Conservation (phyloP, 2,329 filamentous ascomycete genomes). For the Fusarium begoniae region DNA sequence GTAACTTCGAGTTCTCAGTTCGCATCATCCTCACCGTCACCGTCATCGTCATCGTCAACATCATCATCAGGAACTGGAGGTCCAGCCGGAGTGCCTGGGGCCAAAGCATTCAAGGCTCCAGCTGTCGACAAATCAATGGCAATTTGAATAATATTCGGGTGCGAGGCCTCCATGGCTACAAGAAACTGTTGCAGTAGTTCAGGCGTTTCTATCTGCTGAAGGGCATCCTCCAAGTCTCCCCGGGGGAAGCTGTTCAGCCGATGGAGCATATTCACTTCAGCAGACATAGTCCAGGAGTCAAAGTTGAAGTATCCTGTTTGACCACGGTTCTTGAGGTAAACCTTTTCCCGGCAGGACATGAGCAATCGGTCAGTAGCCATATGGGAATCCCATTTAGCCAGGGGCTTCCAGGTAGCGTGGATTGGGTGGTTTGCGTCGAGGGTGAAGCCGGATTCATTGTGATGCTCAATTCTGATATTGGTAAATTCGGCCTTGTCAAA, state of each 20-base stretch:
- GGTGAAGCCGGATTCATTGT: neutral
- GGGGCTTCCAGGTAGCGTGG: neutral
- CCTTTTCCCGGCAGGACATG: neutral
- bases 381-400: neutral
- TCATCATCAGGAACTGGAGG: neutral
- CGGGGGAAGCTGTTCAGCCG: neutral
- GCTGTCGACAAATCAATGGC: neutral
- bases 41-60: neutral
- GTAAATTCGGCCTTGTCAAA: neutral
- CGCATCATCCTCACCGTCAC: neutral
- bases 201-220: neutral
- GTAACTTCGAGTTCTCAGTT: neutral
- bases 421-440: neutral
- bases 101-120: neutral
- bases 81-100: too few relatives aligned
- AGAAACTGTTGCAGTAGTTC: neutral
- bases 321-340: neutral
- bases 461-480: neutral
- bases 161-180: neutral
- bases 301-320: constrained; percentile 8
- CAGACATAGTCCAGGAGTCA: neutral
- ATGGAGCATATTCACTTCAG: neutral
- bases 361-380: neutral
- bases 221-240: neutral
- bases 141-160: neutral